phyloP scores from a whole-genome alignment of 2,329 filamentous ascomycete species.

The Ascochyta pisi region DNA sequence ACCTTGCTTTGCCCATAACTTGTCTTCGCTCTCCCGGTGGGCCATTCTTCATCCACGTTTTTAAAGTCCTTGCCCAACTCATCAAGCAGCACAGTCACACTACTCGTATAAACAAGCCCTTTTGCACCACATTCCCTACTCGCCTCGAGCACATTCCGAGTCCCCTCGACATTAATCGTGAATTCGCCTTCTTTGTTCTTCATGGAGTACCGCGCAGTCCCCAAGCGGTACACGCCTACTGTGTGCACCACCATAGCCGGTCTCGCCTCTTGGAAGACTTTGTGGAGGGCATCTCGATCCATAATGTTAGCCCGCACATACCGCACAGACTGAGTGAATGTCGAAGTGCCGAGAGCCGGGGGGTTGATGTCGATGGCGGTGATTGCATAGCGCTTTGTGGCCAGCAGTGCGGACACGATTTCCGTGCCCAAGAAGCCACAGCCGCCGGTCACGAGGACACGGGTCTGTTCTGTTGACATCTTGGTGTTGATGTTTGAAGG shows the following conservation, averaged over 20 bases:
- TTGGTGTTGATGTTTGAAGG: background rate
- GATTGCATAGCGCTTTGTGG: constrained; percentile 47
- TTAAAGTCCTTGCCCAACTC: constrained; percentile 74
- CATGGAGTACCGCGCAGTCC: constrained; percentile 50
- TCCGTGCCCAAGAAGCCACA: constrained; percentile 55
- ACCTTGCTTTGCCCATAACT: constrained; percentile 92
- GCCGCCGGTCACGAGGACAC: constrained; percentile 56
- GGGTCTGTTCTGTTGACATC: constrained; percentile 33
- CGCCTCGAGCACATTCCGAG: constrained; percentile 76
- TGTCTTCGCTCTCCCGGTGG: constrained; percentile 72
- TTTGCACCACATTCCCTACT: constrained; percentile 73
- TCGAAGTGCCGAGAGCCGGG: constrained; percentile 38
- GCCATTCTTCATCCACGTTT: constrained; percentile 86
- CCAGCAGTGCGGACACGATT: constrained; percentile 50
- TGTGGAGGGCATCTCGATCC: constrained; percentile 39
- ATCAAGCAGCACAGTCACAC: constrained; percentile 85
- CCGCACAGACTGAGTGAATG: constrained; percentile 33
- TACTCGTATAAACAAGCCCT: constrained; percentile 89
- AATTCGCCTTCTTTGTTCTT: constrained; percentile 63
- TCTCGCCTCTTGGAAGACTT: constrained; percentile 65
- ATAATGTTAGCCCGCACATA: constrained; percentile 53
- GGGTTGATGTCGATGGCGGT: constrained; percentile 52
- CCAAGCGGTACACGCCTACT: constrained; percentile 61
- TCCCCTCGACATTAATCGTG: constrained; percentile 89
- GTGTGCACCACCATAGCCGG: constrained; percentile 92